Base-by-base conservation (phyloP, 148 eudicot genomes). In the Nepenthes gracilis region DNA sequence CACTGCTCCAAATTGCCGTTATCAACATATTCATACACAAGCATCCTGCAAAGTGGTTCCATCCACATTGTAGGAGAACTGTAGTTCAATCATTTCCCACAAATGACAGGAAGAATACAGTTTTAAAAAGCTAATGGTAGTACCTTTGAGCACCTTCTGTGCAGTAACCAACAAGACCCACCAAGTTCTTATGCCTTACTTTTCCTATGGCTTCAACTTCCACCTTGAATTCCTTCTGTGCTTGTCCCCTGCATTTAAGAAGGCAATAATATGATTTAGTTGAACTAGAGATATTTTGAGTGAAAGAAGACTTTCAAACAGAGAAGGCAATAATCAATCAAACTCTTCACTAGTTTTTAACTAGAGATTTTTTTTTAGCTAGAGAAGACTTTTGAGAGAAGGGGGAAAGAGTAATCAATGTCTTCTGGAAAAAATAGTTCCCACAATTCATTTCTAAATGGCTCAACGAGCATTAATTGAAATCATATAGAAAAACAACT, bases 181-280 rank as follows among this genome's bases (percentile, higher is more conserved):
- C 98, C 47, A 92, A 79, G 75, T 92, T 88, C 76, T 92, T 92
- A 62, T 92, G 98, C 70, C 87, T 80, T 36, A 88, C 96, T 80
- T 86, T 85, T 14, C 98, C 98, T 72, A 92, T 92, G 58, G 96
- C 98, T 77, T 92, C 98, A 45, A 92, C 98, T 78, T 92, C 98
- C 69, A 92, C 98, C 83, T 82, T 86, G 67, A 92, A 92, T 77
- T 92, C 98, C 70, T 76, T 85, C 71, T 88, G 86, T 37, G 98
- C 98, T 79, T 92, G 98, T 45, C 98, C 96, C 81, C 98, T 92
- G 64, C 69, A 75, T 8, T 64, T 54, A 72, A 13, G 58, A 36
- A 1, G 35, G 2, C 34, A 14, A 49, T 34, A 23, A 0, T 8
- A 1, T 53, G 61, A 45, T 45, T 45, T 45, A 0, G 6, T 45